phyloP scores from a whole-genome alignment of 352 stramenopile species.

The Phytophthora cactorum region DNA sequence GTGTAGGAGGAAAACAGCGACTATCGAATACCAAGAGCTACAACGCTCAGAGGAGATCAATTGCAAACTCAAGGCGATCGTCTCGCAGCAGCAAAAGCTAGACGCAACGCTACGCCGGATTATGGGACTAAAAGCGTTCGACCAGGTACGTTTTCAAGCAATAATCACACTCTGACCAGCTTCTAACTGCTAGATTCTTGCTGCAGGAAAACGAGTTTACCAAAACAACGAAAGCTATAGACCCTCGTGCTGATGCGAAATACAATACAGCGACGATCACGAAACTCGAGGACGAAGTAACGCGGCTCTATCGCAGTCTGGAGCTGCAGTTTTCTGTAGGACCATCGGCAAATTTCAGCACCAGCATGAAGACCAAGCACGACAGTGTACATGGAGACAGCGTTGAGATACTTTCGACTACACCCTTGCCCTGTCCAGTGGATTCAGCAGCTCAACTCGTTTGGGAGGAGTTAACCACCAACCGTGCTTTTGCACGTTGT shows the following conservation, averaged over 20 bases:
- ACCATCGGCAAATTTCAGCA: not conserved
- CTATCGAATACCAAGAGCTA: not conserved
- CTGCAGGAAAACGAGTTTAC: not conserved
- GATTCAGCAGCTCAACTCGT: not conserved
- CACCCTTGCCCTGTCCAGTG: not conserved
- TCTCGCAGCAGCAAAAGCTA: constrained; percentile 2
- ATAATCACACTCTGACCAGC: not conserved
- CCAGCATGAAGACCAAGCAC: not conserved
- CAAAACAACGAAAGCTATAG: not conserved
- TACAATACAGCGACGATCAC: not conserved
- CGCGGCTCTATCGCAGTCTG: not conserved
- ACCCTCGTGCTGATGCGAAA: not conserved
- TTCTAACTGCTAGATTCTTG: not conserved
- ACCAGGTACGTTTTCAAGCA: not conserved
- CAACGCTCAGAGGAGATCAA: not conserved
- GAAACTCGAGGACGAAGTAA: not conserved
- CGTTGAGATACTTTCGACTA: constrained; percentile 1
- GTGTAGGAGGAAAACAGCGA: not conserved
- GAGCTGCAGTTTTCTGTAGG: not conserved
- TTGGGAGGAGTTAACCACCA: not conserved
- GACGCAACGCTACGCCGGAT: not conserved
- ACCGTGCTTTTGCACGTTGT: not conserved
- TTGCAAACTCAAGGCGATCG: not conserved
- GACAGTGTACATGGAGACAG: not conserved
- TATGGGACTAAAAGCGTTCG: not conserved